phyloP scores from a whole-genome alignment of 257 asterid species.

The Schizonepeta tenuifolia region DNA sequence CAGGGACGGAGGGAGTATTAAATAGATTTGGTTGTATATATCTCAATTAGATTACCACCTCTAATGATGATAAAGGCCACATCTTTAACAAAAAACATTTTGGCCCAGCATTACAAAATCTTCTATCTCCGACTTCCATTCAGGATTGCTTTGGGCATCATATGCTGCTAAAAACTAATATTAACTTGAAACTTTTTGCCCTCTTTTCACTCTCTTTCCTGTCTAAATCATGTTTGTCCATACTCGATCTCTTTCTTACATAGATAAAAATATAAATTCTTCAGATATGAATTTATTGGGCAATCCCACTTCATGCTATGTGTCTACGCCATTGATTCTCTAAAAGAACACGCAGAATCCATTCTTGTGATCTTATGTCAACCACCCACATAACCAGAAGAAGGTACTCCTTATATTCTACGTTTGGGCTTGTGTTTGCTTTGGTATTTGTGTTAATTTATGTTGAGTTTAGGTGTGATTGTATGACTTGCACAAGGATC shows the following conservation, averaged over 20 bases:
- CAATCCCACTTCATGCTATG: slow-evolving; percentile 20
- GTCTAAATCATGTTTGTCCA: not conserved
- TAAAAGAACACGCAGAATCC: slow-evolving; percentile 7
- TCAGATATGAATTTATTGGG: slow-evolving; percentile 34
- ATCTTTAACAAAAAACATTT: too few species aligned
- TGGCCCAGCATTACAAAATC: too few species aligned
- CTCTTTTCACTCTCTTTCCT: not conserved
- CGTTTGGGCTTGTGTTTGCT: not conserved
- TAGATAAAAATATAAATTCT: not conserved
- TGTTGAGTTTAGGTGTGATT: slow-evolving; percentile 36
- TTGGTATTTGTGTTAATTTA: not conserved
- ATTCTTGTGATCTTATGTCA: slow-evolving; percentile 20
- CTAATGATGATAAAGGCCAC: too few species aligned
- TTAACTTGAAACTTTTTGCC: slow-evolving; percentile 7
- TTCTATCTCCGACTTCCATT: too few species aligned
- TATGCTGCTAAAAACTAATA: too few species aligned
- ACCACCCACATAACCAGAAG: slow-evolving; percentile 28
- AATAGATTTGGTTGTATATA: too few species aligned
- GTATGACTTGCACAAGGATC: slow-evolving; percentile 41
- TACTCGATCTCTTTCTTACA: not conserved
- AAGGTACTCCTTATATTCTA: slow-evolving; percentile 26
- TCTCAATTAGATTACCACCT: too few species aligned
- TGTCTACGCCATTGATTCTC: not conserved
- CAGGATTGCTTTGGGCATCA: too few species aligned
- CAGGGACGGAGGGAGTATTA: too few species aligned